Evolutionary conservation across 371 early-diverging fungal species (phyloP).

Genomic region (Lichtheimia corymbifera): DNA sequence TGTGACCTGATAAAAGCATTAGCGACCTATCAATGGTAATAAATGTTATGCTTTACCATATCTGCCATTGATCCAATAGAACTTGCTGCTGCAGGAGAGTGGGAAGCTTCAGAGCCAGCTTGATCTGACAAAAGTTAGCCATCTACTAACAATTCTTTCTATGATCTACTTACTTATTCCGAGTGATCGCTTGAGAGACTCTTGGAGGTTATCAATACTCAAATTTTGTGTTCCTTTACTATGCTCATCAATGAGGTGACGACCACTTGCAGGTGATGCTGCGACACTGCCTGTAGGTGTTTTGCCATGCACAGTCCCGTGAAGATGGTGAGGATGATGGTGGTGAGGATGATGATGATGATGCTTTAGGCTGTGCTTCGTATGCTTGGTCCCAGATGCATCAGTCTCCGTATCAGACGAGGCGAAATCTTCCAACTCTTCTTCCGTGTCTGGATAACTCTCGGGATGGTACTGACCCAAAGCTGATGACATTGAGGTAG

Average conservation of each 20-base stretch:
- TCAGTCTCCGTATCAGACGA: conserved; percentile 33
- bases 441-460: conserved; percentile 58
- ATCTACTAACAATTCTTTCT: too few species aligned
- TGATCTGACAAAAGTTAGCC: too few species aligned
- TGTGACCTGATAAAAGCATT: conserved; percentile 21
- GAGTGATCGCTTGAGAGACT: conserved; percentile 36
- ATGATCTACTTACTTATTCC: conserved; percentile 25
- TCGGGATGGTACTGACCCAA: conserved; percentile 18
- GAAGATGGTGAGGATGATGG: conserved; percentile 14
- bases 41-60: conserved; percentile 13
- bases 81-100: conserved; percentile 23
- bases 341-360: conserved; percentile 8
- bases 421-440: conserved; percentile 42
- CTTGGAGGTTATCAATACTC: conserved; percentile 48
- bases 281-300: conserved; percentile 12
- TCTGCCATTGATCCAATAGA: conserved; percentile 15
- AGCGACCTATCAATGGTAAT: not conserved
- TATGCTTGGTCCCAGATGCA: conserved; percentile 7
- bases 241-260: conserved; percentile 23
- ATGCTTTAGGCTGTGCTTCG: not conserved
- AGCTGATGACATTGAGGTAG: conserved; percentile 35
- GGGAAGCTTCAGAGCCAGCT: conserved; percentile 12
- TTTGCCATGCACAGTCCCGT: conserved; percentile 13
- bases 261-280: conserved; percentile 31
- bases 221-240: conserved; percentile 17